Percentiles rank a stretch among this genome's conserved stretches.
phyloP scores from a whole-genome alignment of 768 basidiomycete species.

The Lyophyllum atratum region DNA sequence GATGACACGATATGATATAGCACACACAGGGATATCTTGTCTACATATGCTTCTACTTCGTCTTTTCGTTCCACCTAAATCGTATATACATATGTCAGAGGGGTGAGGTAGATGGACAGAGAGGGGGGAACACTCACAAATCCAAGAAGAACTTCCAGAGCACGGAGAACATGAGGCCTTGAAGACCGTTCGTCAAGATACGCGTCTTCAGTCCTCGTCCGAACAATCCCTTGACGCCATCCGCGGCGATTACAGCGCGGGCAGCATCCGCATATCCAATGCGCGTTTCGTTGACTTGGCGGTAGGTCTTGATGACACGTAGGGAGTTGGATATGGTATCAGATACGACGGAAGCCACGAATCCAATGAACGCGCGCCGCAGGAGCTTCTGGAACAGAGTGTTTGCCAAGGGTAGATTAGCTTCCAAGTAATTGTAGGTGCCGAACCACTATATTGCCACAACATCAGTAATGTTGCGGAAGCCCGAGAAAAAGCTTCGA shows the following conservation, averaged over 20 bases:
- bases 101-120: neutral
- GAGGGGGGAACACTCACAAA: constrained; percentile 54
- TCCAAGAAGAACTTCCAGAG: constrained; percentile 93
- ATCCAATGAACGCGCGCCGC: constrained; percentile 91
- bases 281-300: constrained; percentile 83
- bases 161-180: constrained; percentile 88
- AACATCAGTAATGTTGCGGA: neutral
- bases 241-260: constrained; percentile 67
- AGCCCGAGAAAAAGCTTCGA: constrained; percentile 1
- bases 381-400: constrained; percentile 58
- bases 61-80: constrained; percentile 32
- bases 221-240: constrained; percentile 80
- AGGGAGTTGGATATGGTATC: constrained; percentile 89
- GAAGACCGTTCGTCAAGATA: constrained; percentile 87
- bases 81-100: neutral
- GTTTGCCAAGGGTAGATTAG: constrained; percentile 55
- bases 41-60: constrained; percentile 10
- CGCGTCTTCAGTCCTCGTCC: constrained; percentile 90
- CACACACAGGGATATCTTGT: neutral
- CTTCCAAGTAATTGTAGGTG: constrained; percentile 82
- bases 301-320: constrained; percentile 92
- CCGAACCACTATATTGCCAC: constrained; percentile 64
- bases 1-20: neutral
- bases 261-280: constrained; percentile 84
- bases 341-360: constrained; percentile 80